Percentiles rank a stretch among this genome's conserved stretches.
phyloP scores from a whole-genome alignment of 306 rosid species.

The Fragaria nilgerrensis region DNA sequence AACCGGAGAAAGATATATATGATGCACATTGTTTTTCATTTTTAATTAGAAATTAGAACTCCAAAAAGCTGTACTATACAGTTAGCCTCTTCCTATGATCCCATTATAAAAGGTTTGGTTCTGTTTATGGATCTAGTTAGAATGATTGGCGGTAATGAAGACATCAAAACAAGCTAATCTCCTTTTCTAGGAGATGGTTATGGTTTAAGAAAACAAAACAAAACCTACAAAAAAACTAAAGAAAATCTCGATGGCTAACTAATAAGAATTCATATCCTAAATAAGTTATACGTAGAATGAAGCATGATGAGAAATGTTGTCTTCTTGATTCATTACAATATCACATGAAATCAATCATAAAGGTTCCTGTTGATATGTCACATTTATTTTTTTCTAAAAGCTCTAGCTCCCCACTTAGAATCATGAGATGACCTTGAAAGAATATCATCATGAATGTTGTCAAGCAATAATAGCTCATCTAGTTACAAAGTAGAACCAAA shows the following conservation, averaged over 20 bases:
- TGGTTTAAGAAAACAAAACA: background rate
- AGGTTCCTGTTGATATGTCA: conserved; percentile 45
- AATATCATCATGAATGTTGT: conserved; percentile 14
- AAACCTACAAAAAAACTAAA: background rate
- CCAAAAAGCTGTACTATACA: background rate
- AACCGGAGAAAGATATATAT: background rate
- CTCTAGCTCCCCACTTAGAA: conserved; percentile 29
- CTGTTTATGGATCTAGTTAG: background rate
- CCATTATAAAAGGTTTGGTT: background rate
- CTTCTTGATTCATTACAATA: conserved; percentile 25
- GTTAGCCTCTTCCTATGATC: background rate
- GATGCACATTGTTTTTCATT: background rate
- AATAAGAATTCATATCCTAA: no score
- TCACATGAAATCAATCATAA: conserved; percentile 36
- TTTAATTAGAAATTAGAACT: background rate
- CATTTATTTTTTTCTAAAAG: conserved; percentile 18
- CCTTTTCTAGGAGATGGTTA: background rate
- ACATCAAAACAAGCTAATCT: background rate
- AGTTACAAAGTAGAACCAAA: conserved; percentile 25
- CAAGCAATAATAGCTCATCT: conserved; percentile 14
- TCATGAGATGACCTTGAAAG: conserved; percentile 33
- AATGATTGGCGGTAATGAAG: background rate
- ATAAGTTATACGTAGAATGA: no score
- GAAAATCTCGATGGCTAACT: no score
- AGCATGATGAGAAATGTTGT: background rate